Percentiles rank a stretch among this genome's conserved stretches.
These are phyloP conservation scores for Terana coerulea DNA, from an alignment of 768 basidiomycete genomes.

Conservation along the genomic window DNA sequence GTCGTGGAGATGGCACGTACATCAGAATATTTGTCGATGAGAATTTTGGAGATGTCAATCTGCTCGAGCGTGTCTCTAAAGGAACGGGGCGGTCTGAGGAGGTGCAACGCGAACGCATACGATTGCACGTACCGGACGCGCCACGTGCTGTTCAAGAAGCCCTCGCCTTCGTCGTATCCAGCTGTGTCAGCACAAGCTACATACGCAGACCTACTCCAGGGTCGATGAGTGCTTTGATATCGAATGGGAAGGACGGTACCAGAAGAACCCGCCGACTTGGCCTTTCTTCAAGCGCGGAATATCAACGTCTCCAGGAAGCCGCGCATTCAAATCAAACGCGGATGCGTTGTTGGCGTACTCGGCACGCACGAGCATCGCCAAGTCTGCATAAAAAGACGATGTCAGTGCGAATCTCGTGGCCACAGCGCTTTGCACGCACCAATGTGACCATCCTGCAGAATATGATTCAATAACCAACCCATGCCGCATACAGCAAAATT, in stretches of 20 bases:
- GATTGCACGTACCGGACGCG: slow-evolving; percentile 51
- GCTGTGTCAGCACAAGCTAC: slow-evolving; percentile 52
- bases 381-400: too few relatives aligned
- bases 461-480: slow-evolving; percentile 2
- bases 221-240: not conserved
- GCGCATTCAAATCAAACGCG: slow-evolving; percentile 59
- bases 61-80: slow-evolving; percentile 87
- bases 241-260: too few relatives aligned
- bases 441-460: slow-evolving; percentile 61
- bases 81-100: too few relatives aligned
- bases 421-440: too few relatives aligned
- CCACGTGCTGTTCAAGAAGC: slow-evolving; percentile 57
- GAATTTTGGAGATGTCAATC: slow-evolving; percentile 76
- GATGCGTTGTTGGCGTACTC: slow-evolving; percentile 72
- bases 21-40: slow-evolving; percentile 79
- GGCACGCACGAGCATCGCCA: slow-evolving; percentile 62
- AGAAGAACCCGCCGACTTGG: slow-evolving; percentile 90
- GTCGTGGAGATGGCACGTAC: slow-evolving; percentile 33
- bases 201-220: slow-evolving; percentile 59
- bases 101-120: too few relatives aligned
- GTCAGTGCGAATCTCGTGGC: too few relatives aligned
- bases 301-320: slow-evolving; percentile 73
- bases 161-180: slow-evolving; percentile 49
- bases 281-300: slow-evolving; percentile 81
- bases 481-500: too few relatives aligned